Conservation (phyloP, 805 yeast genomes). For the Candida sonorensis region DNA sequence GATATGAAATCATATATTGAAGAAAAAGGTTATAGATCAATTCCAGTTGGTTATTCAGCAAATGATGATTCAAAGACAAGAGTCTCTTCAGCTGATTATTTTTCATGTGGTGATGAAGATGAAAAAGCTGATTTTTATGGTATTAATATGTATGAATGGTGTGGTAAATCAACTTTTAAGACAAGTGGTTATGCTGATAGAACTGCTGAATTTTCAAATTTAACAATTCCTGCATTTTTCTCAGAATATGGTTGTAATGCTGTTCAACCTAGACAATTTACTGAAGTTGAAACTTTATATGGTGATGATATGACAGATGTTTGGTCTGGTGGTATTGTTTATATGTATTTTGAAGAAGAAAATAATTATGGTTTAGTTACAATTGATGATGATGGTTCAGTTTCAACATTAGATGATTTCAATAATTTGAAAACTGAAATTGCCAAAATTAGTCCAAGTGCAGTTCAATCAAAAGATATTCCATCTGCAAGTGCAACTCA, state of each 20-base stretch:
- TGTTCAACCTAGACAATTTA: slow-evolving; percentile 63
- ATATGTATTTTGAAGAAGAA: slow-evolving; percentile 74
- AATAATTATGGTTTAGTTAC: slow-evolving; percentile 72
- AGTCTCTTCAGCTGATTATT: slow-evolving; percentile 64
- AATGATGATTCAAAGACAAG: slow-evolving; percentile 68
- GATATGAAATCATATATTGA: slow-evolving; percentile 65
- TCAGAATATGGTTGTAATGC: slow-evolving; percentile 80
- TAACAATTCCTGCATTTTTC: slow-evolving; percentile 70
- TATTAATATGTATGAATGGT: slow-evolving; percentile 88
- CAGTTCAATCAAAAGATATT: slow-evolving; percentile 33
- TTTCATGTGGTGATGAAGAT: slow-evolving; percentile 63
- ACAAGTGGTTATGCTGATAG: slow-evolving; percentile 61
- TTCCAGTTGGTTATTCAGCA: slow-evolving; percentile 80
- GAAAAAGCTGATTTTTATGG: slow-evolving; percentile 76
- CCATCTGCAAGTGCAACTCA: slow-evolving; percentile 37
- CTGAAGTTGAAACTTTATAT: slow-evolving; percentile 63
- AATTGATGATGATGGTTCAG: slow-evolving; percentile 37
- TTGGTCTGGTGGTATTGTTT: slow-evolving; percentile 89
- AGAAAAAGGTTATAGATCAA: slow-evolving; percentile 52
- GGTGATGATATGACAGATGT: slow-evolving; percentile 67
- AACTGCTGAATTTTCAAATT: slow-evolving; percentile 56
- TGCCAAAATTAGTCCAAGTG: slow-evolving; percentile 45
- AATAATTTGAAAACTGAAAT: slow-evolving; percentile 56
- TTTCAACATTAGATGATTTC: slow-evolving; percentile 58
- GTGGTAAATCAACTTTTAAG: slow-evolving; percentile 56